Conservation (phyloP, 2,329 filamentous ascomycete genomes). For the Cercospora sp. region DNA sequence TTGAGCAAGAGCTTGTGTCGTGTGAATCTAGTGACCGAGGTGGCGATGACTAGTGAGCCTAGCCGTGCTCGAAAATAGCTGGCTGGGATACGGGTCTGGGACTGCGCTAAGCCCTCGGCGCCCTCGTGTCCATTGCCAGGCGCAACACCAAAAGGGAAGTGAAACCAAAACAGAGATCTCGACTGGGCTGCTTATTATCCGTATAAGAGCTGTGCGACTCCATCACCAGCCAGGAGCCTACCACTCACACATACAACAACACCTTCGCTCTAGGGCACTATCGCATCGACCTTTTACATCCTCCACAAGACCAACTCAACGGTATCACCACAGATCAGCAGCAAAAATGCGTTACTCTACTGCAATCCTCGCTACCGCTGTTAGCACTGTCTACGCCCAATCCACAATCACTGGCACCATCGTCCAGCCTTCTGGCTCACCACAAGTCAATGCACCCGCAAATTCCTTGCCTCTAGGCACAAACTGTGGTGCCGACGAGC, state of each 20-base stretch:
- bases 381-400: slow-evolving; percentile 13
- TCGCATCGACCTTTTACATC: background rate
- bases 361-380: slow-evolving; percentile 18
- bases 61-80: background rate
- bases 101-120: background rate
- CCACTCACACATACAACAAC: background rate
- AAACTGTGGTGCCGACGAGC: slow-evolving; percentile 21
- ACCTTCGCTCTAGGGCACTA: background rate
- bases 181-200: background rate
- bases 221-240: background rate
- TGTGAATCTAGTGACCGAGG: slow-evolving; percentile 3
- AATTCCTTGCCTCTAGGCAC: slow-evolving; percentile 28
- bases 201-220: background rate
- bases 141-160: background rate
- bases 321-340: background rate
- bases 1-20: background rate
- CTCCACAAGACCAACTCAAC: background rate
- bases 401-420: slow-evolving; percentile 18
- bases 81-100: background rate
- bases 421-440: slow-evolving; percentile 19
- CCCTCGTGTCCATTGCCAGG: background rate
- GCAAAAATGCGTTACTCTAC: slow-evolving; percentile 22
- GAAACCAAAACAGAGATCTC: background rate
- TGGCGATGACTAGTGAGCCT: background rate
- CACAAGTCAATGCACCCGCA: slow-evolving; percentile 23